A percentile compares a stretch with the other conserved stretches of the same genome.
These are phyloP conservation scores for Sclerotinia spermophila DNA, from an alignment of 2,329 filamentous ascomycete species.

Conservation along the genomic window DNA sequence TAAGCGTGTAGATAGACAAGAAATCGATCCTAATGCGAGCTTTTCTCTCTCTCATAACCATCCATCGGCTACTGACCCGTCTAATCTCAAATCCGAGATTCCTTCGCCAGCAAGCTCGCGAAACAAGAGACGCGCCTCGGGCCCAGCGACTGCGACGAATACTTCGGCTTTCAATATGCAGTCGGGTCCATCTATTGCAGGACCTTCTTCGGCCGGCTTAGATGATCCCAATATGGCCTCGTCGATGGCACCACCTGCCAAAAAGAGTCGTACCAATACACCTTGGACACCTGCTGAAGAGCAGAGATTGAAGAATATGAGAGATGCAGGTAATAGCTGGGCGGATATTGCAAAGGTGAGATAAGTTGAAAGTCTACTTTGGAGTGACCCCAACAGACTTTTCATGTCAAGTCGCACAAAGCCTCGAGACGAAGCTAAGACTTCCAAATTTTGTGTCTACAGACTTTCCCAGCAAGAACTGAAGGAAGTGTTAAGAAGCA, in stretches of 20 bases:
- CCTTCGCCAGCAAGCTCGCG: conserved; percentile 22
- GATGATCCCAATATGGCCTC: conserved; percentile 31
- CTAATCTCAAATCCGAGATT: conserved; percentile 26
- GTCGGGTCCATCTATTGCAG: conserved; percentile 23
- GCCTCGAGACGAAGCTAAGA: not conserved
- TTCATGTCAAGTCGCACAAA: conserved; percentile 19
- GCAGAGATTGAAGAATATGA: conserved; percentile 86
- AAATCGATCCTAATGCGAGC: conserved; percentile 28
- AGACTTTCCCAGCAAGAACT: conserved; percentile 89
- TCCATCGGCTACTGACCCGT: conserved; percentile 25
- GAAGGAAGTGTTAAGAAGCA: conserved; percentile 99
- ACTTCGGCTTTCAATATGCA: conserved; percentile 29
- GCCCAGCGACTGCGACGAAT: conserved; percentile 16
- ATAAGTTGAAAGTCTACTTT: conserved; percentile 15
- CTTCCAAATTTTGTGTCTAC: conserved; percentile 27
- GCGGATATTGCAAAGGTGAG: conserved; percentile 94
- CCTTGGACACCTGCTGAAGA: conserved; percentile 97
- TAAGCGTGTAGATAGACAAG: conserved; percentile 32
- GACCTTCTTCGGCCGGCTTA: conserved; percentile 18
- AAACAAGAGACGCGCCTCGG: conserved; percentile 33
- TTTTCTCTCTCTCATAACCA: conserved; percentile 27
- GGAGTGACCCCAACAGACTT: not conserved
- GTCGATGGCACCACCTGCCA: conserved; percentile 56
- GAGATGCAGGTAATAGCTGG: conserved; percentile 91
- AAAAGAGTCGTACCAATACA: conserved; percentile 97